Base-by-base conservation (phyloP, 768 basidiomycete genomes). In the Xerocomellus dryophilus region DNA sequence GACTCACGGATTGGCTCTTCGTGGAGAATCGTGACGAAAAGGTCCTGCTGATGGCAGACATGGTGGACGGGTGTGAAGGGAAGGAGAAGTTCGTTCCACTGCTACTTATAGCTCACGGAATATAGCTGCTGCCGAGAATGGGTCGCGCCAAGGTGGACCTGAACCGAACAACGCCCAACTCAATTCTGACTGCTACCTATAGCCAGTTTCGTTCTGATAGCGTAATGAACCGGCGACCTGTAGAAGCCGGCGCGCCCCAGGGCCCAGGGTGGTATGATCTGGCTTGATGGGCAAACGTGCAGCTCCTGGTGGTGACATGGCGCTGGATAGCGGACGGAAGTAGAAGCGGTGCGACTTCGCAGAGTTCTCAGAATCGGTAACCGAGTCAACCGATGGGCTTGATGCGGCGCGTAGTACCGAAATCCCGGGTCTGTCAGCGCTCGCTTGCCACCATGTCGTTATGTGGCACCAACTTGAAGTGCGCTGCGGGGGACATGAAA, bases 21-120 rank as follows among this genome's bases (percentile, higher is more conserved):
- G 56, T 44, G 7, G 68, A 65, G 49, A 70, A 68, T 15, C 69
- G 69, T 4, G 65, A 60, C 0, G 70, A 70, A 46, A 70, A 47
- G 21, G 68, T 43, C 58, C 70, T 60, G 52, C 39, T 66, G 51
- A 70, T 57, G 17, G 59, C n/a, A 34, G 69, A 65, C 69, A 70
- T 70, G 47, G 32, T 47, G 50, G 47, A 34, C 34, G 54, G 34
- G 50, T 50, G 25, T 21, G 45, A 36, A 54, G n/a, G 47, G 47
- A 53, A 47, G 52, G 27, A 5, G 1, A 21, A 5, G 43, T 0
- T 12, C 34, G 7, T 38, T 49, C 21, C 23, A 31, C 15, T 7
- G 45, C 53, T 71, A 61, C 63, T 70, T 71, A 70, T 70, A 71
- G 51, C 32, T 18, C 43, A 25, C 50, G 56, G 49, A 25, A 47